Base-by-base conservation (phyloP, 805 yeast species). In the Alloascoidea africana region DNA sequence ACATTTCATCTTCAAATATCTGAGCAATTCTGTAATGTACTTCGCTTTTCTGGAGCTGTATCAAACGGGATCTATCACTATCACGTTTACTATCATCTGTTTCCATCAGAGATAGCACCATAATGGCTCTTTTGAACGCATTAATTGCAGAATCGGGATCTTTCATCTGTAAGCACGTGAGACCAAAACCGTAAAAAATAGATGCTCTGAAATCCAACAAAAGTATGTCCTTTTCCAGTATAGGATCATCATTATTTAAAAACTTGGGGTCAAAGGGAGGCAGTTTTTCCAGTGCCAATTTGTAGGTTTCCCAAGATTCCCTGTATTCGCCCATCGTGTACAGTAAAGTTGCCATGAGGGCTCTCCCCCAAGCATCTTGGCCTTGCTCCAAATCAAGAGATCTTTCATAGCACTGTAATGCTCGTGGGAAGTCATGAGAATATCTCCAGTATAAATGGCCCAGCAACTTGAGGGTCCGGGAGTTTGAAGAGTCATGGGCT, bases 271-370 rank as follows among this genome's bases (percentile, higher is more conserved):
- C n/a, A 8, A 23, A n/a, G n/a, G 8, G 13, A 23, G 30, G 30
- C n/a, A 8, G 30, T 23, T 8, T 23, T n/a, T 23, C 30, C 30
- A 23, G 8, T 8, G 30, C 30, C 8, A 23, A n/a, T 23, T 23
- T n/a, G n/a, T 23, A 23, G n/a, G n/a, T n/a, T n/a, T n/a, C n/a
- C n/a, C n/a, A 23, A 23, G 30, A 23, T 23, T 23, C 30, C 30
- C n/a, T 23, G 30, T n/a, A n/a, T n/a, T n/a, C n/a, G 8, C 30
- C 8, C n/a, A 23, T 23, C n/a, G 8, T 23, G 8, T 23, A n/a
- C 8, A 8, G n/a, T 23, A 8, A 23, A 23, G 13, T 8, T 23
- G 30, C 8, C n/a, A 23, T 23, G 30, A 23, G 30, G 8, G 8
- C 30, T 23, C n/a, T 23, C 30, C 8, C n/a, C n/a, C 8, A 23